Conservation (phyloP, 805 yeast genomes). For the Metschnikowia rubicola region DNA sequence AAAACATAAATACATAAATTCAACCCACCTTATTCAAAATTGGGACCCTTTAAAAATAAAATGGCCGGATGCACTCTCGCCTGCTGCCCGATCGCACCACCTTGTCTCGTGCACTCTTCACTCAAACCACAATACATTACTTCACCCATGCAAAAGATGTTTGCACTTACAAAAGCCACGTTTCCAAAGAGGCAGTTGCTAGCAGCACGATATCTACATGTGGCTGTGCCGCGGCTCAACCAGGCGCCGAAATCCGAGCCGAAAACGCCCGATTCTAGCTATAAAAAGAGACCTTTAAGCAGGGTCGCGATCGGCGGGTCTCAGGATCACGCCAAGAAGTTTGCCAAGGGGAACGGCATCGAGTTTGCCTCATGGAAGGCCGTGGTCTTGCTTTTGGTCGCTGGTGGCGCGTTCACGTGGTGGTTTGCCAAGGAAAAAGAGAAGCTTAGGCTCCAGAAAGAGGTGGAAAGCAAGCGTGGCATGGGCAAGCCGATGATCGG, state of each 20-base stretch:
- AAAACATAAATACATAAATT: neutral
- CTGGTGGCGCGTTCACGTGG: conserved; percentile 70
- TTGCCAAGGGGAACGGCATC: conserved; percentile 42
- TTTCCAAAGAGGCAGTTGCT: neutral
- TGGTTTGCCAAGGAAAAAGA: conserved; percentile 75
- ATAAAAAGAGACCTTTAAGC: conserved; percentile 61
- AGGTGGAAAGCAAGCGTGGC: conserved; percentile 82
- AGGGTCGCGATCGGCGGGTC: conserved; percentile 74
- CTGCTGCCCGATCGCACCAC: neutral
- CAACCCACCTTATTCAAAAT: too few relatives aligned
- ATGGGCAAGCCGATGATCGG: conserved; percentile 92
- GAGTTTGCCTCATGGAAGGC: conserved; percentile 89
- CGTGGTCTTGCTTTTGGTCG: conserved; percentile 56
- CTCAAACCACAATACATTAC: neutral
- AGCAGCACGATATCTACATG: conserved; percentile 2
- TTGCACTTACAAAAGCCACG: neutral
- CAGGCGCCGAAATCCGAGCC: neutral
- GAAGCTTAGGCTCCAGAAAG: conserved; percentile 67
- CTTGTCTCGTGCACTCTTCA: conserved; percentile 1
- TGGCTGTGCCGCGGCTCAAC: conserved; percentile 3
- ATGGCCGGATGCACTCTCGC: neutral
- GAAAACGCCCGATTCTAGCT: neutral
- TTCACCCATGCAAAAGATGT: neutral
- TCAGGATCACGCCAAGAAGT: conserved; percentile 30
- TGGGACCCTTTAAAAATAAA: neutral